These are phyloP conservation scores for Maudiozyma barnettii DNA, from an alignment of 805 yeast species.

Conservation along the genomic window DNA sequence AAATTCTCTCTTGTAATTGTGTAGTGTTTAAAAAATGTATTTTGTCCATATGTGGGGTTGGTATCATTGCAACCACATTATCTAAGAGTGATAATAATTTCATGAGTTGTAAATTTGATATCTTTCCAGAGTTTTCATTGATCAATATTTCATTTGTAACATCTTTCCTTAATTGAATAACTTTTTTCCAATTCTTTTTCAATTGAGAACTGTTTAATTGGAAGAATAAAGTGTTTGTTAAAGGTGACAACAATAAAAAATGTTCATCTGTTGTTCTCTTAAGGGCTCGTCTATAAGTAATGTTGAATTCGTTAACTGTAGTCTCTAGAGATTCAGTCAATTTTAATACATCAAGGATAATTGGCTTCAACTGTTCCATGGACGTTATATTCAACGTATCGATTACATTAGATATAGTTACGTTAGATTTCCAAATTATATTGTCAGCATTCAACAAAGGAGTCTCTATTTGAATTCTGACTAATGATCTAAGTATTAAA, in stretches of 20 bases:
- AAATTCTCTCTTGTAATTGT: constrained; percentile 30
- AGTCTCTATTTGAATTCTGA: constrained; percentile 11
- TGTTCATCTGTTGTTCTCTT: constrained; percentile 16
- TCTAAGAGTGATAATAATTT: constrained; percentile 33
- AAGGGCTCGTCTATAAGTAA: constrained; percentile 23
- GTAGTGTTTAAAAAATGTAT: constrained; percentile 30
- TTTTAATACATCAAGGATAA: neutral
- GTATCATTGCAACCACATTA: constrained; percentile 41
- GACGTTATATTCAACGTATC: neutral
- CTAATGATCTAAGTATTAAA: constrained; percentile 13
- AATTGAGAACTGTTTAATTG: constrained; percentile 44
- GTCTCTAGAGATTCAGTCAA: constrained; percentile 1
- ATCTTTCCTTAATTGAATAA: constrained; percentile 16
- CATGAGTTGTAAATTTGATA: neutral
- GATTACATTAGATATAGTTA: constrained; percentile 2
- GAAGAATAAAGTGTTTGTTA: constrained; percentile 47
- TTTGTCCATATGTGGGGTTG: constrained; percentile 39
- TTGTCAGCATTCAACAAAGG: constrained; percentile 13
- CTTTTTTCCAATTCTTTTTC: constrained; percentile 34
- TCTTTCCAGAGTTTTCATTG: neutral
- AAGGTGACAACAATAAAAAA: constrained; percentile 46
- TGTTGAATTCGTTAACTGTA: constrained; percentile 27
- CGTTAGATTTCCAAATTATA: constrained; percentile 10
- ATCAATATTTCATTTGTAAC: constrained; percentile 12
- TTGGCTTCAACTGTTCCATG: neutral